Conservation (phyloP, 306 rosid species). For the Dryas octopetala region DNA sequence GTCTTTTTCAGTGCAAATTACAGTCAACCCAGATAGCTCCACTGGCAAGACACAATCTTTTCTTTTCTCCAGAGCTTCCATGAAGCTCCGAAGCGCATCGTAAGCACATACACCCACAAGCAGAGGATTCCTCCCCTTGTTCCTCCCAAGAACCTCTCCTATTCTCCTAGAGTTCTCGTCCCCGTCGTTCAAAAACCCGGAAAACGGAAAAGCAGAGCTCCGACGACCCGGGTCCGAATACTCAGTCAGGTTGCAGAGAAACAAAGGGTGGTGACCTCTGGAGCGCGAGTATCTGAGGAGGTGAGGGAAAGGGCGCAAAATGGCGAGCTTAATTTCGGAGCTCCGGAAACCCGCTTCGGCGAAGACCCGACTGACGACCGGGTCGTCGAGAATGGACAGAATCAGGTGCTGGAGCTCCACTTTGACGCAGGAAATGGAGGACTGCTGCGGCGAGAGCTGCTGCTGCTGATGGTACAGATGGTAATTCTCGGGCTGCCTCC, state of each 20-base stretch:
- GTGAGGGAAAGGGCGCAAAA: slow-evolving; percentile 72
- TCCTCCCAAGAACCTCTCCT: slow-evolving; percentile 59
- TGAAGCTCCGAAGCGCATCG: slow-evolving; percentile 57
- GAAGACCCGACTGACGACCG: slow-evolving; percentile 90
- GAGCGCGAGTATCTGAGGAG: slow-evolving; percentile 54
- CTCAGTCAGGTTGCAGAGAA: slow-evolving; percentile 61
- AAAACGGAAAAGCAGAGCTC: slow-evolving; percentile 44
- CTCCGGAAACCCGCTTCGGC: slow-evolving; percentile 97
- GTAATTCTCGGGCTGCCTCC: slow-evolving; percentile 83
- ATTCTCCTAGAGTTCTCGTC: slow-evolving; percentile 64
- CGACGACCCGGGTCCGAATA: slow-evolving; percentile 41
- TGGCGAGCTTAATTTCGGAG: slow-evolving; percentile 82
- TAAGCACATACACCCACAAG: slow-evolving; percentile 75
- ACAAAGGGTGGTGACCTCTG: slow-evolving; percentile 64
- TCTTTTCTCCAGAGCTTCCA: slow-evolving; percentile 45
- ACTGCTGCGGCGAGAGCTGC: slow-evolving; percentile 54
- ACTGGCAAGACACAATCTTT: slow-evolving; percentile 51
- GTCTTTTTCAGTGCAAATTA: slow-evolving; percentile 52
- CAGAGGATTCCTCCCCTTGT: slow-evolving; percentile 65
- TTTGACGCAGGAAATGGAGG: slow-evolving; percentile 65
- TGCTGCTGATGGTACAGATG: slow-evolving; percentile 68
- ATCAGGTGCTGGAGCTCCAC: slow-evolving; percentile 88
- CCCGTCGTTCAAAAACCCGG: slow-evolving; percentile 26
- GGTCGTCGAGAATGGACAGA: slow-evolving; percentile 86
- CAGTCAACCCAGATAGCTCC: slow-evolving; percentile 51